Base-by-base conservation (phyloP, 768 basidiomycete species). In the Panus rudis region DNA sequence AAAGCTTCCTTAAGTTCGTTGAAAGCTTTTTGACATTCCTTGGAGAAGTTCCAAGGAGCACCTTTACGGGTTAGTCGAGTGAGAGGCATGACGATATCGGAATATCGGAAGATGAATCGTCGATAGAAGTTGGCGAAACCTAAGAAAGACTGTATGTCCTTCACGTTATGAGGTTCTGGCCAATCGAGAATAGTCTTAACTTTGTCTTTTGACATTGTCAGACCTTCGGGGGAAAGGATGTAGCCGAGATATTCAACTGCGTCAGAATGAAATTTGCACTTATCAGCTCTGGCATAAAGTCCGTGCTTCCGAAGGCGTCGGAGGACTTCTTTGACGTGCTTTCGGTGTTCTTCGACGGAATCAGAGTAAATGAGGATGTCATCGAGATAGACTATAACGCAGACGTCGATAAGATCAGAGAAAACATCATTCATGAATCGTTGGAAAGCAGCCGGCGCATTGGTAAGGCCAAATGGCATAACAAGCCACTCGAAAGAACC, bases 181-280 rank as follows among this genome's bases (percentile, higher is more conserved):
- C 65, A 67, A 10, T 58, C 43, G 3, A 41, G 8, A 17, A 63
- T 60, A 3, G 53, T 54, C 5, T 61, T 35, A 20, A 76, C 48
- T 53, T 76, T 77, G 11, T 45, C 50, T 1, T 56, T 55, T 39
- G 66, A 60, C 68, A 74, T 73, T n/a, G 30, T 23, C 28, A 72
- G 49, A 17, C 58, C 54, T 6, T 58, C 49, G 4, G 52, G 45
- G 10, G 45, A 31, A 40, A 74, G 50, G 28, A 72, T 49, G 46
- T 63, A 65, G 3, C 73, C 68, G 1, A 74, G 59, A 53, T 66
- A 73, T 38, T 69, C 62, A 7, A 73, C 64, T n/a, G 58, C 44
- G 4, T 54, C 27, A 5, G 52, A 48, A 50, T 68, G 54, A 43
- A 69, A 72, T 38, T 63, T 55, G 37, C 58, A 64, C 46, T 66